Conservation (phyloP, 2,329 filamentous ascomycete species). For the Ophiostoma sp. region DNA sequence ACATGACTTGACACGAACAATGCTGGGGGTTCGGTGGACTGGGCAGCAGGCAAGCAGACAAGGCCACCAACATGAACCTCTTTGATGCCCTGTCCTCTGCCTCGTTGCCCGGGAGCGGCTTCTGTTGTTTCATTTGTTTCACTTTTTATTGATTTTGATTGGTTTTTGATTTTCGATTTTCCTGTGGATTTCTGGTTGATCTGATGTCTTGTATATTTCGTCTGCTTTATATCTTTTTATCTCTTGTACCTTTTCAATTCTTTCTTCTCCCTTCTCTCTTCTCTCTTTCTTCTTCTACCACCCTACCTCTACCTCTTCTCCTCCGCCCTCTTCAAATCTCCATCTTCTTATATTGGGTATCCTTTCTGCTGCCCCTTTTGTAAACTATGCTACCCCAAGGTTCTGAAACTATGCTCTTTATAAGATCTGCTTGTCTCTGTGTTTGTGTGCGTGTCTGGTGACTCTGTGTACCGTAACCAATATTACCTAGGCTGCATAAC, state of each 20-base stretch:
- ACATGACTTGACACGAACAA: no score
- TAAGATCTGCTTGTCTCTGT: not conserved
- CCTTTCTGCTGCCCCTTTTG: constrained; percentile 2
- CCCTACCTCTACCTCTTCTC: constrained; percentile 1
- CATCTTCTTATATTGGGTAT: constrained; percentile 12
- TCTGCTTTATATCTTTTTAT: constrained; percentile 6
- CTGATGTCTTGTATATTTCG: not conserved
- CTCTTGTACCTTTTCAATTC: not conserved
- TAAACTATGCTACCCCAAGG: not conserved
- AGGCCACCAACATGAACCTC: not conserved
- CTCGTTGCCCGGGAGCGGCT: not conserved
- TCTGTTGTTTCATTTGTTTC: not conserved
- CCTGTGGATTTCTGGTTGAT: not conserved
- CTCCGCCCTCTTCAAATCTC: constrained; percentile 1
- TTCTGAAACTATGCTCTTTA: constrained; percentile 14
- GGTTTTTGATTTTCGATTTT: not conserved
- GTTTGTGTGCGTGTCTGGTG: not conserved
- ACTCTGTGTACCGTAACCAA: not conserved
- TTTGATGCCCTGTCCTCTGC: not conserved
- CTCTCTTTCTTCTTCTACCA: not conserved
- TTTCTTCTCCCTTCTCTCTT: not conserved
- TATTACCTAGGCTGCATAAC: no score
- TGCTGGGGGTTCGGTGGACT: no score
- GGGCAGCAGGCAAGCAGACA: not conserved
- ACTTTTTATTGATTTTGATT: not conserved